Conservation (phyloP, 1,284 basidiomycete genomes). For the Fomes fomentarius region DNA sequence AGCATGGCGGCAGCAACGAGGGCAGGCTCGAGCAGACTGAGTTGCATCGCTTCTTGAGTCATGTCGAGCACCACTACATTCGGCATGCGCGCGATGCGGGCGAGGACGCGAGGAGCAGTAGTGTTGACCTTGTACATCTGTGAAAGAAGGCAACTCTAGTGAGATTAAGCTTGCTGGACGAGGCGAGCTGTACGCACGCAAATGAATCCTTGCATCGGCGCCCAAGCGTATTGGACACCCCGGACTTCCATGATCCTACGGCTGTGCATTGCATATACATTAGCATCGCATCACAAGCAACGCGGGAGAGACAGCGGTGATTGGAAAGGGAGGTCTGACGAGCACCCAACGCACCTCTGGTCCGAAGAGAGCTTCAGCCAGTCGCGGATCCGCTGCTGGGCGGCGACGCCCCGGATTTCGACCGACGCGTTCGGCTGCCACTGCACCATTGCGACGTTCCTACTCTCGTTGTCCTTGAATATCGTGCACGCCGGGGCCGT, state of each 20-base stretch:
- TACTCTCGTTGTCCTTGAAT: constrained; percentile 51
- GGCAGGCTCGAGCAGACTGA: constrained; percentile 37
- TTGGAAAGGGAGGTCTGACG: neutral
- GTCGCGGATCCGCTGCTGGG: constrained; percentile 49
- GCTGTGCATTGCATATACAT: constrained; percentile 31
- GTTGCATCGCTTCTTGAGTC: constrained; percentile 36
- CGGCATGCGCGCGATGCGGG: constrained; percentile 32
- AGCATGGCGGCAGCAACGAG: constrained; percentile 40
- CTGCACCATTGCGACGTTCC: constrained; percentile 57
- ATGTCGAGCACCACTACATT: constrained; percentile 36
- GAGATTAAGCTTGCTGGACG: too few relatives aligned
- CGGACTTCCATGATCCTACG: constrained; percentile 45
- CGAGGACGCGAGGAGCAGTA: constrained; percentile 34
- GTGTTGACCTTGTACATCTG: constrained; percentile 37
- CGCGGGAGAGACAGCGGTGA: neutral
- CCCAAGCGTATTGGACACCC: constrained; percentile 46
- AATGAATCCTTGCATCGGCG: constrained; percentile 43
- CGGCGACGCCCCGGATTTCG: constrained; percentile 54
- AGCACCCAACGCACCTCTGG: constrained; percentile 45
- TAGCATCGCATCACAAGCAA: too few relatives aligned
- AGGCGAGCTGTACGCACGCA: constrained; percentile 37
- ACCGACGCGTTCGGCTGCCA: constrained; percentile 59
- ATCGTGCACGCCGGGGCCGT: constrained; percentile 55
- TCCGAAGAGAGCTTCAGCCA: constrained; percentile 61
- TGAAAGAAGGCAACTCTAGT: neutral